Evolutionary conservation across 2,329 filamentous ascomycete genomes (phyloP).

Genomic region (Arthrocladium fulminans): DNA sequence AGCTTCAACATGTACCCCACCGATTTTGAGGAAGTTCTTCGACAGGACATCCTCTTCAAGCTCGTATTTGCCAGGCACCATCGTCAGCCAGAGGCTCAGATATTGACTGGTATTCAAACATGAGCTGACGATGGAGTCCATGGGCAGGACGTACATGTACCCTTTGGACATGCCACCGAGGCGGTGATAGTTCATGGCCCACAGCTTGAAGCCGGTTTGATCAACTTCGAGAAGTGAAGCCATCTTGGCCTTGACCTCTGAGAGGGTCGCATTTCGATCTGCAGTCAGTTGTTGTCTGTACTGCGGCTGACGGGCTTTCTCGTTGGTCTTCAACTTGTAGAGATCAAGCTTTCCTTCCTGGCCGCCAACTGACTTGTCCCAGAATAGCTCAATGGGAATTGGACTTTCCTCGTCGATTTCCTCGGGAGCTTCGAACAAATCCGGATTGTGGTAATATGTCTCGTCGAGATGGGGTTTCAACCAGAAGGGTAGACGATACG

Average conservation of each 20-base stretch:
- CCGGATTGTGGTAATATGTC: constrained; percentile 14
- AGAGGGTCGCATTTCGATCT: constrained; percentile 4
- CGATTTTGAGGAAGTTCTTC: neutral
- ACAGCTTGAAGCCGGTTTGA: constrained; percentile 12
- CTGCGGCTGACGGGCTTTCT: constrained; percentile 9
- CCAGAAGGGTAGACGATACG: constrained; percentile 40
- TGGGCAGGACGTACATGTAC: constrained; percentile 10
- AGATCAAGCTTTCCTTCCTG: constrained; percentile 33
- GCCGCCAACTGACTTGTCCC: constrained; percentile 27
- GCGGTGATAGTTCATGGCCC: constrained; percentile 14
- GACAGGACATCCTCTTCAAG: constrained; percentile 10
- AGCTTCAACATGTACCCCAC: neutral
- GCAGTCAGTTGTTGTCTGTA: constrained; percentile 10
- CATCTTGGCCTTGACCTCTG: constrained; percentile 15
- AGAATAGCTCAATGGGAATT: constrained; percentile 34
- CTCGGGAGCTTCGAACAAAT: constrained; percentile 12
- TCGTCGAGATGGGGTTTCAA: constrained; percentile 33
- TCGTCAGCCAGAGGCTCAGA: constrained; percentile 19
- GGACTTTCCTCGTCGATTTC: constrained; percentile 15
- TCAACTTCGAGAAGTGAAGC: constrained; percentile 12
- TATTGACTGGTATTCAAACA: constrained; percentile 7
- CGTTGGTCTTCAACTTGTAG: constrained; percentile 30
- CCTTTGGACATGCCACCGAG: constrained; percentile 14
- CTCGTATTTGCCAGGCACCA: constrained; percentile 18
- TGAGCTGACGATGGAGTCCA: constrained; percentile 8